Conservation (phyloP, 2,329 filamentous ascomycete genomes). For the Monilinia vaccinii-corymbosi region DNA sequence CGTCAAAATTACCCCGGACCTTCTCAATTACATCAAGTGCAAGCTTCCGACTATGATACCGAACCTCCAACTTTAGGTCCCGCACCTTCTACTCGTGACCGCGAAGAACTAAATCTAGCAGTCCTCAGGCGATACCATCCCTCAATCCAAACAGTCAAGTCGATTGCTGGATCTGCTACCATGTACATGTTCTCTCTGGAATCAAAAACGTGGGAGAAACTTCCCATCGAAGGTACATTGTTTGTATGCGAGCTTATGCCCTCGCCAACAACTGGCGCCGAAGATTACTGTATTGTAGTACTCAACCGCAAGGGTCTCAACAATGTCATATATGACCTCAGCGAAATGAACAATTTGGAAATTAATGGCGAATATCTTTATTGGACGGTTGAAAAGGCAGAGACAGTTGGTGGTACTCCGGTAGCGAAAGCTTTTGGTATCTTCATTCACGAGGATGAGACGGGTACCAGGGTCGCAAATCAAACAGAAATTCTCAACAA, state of each 20-base stretch:
- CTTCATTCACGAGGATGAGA: constrained; percentile 45
- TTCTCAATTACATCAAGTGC: constrained; percentile 27
- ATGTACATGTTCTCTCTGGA: constrained; percentile 69
- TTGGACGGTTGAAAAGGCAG: constrained; percentile 21
- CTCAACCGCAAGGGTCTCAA: constrained; percentile 63
- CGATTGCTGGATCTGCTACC: constrained; percentile 76
- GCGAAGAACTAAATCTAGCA: constrained; percentile 77
- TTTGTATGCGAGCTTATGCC: constrained; percentile 66
- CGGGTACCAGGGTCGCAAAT: constrained; percentile 33
- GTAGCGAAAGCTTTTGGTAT: constrained; percentile 39
- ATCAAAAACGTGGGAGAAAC: constrained; percentile 71
- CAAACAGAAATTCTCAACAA: constrained; percentile 22
- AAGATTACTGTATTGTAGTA: constrained; percentile 52
- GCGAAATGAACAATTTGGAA: constrained; percentile 53
- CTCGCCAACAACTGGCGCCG: constrained; percentile 32
- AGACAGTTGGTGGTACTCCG: constrained; percentile 3
- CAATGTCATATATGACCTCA: constrained; percentile 61
- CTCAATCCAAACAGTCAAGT: constrained; percentile 61
- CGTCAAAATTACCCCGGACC: constrained; percentile 29
- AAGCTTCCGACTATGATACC: constrained; percentile 45
- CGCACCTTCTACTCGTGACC: constrained; percentile 44
- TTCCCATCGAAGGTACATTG: constrained; percentile 74
- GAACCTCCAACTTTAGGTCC: constrained; percentile 33
- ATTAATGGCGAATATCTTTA: constrained; percentile 47
- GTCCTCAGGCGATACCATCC: constrained; percentile 78